Percentiles rank a stretch among this genome's conserved stretches.
Evolutionary conservation across 1,284 basidiomycete genomes (phyloP).

Genomic region (Ustilago shanxiensis): DNA sequence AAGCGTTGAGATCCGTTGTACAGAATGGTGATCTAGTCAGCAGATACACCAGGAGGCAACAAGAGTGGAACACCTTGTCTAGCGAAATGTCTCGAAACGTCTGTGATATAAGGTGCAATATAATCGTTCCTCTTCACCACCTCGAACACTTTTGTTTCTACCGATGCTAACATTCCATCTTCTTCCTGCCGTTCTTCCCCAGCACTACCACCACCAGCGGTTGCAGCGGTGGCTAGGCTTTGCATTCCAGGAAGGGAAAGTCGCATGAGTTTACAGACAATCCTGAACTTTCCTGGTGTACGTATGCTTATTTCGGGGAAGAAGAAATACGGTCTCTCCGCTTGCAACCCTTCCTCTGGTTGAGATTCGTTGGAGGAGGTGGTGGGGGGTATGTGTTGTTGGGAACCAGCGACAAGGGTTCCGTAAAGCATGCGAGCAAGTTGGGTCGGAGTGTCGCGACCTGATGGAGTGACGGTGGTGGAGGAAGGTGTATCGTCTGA

Average conservation of each 20-base stretch:
- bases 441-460: background rate
- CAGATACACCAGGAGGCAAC: slow-evolving; percentile 46
- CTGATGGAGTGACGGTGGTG: background rate
- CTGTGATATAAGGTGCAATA: slow-evolving; percentile 52
- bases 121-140: slow-evolving; percentile 41
- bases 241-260: slow-evolving; percentile 29
- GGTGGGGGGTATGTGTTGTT: slow-evolving; percentile 16
- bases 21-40: too few relatives aligned
- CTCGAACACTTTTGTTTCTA: slow-evolving; percentile 41
- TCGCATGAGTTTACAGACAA: slow-evolving; percentile 46
- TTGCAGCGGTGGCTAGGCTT: too few relatives aligned
- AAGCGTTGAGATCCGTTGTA: too few relatives aligned
- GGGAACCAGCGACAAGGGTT: slow-evolving; percentile 47
- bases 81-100: slow-evolving; percentile 57
- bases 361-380: background rate
- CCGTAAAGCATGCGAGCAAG: slow-evolving; percentile 57
- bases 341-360: background rate
- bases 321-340: slow-evolving; percentile 43
- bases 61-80: slow-evolving; percentile 51
- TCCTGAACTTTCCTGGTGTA: slow-evolving; percentile 46
- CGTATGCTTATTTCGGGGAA: slow-evolving; percentile 60
- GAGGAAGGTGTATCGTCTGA: slow-evolving; percentile 7
- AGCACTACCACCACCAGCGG: too few relatives aligned
- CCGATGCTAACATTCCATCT: slow-evolving; percentile 27
- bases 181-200: too few relatives aligned